Evolutionary conservation across 208 protist genomes (phyloP), one percentile per base, ranked within the genome.

Genomic region (Trypanosoma melophagium): DNA sequence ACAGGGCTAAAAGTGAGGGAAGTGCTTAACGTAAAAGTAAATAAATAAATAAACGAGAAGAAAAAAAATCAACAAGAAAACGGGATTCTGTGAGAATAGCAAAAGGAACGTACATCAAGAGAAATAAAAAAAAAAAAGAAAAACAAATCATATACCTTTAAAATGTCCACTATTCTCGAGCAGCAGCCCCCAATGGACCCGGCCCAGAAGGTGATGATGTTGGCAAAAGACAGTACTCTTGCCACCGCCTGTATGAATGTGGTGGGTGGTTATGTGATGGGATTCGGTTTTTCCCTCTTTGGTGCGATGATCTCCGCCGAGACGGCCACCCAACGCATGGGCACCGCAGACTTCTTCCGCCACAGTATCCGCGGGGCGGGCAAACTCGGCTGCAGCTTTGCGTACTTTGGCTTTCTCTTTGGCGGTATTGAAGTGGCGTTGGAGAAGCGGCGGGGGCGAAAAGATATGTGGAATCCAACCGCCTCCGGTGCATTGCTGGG

Each of bases 351-450:
- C 70, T 97, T 95, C 74, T 94, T 95, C 61, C 80, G 80, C 13
- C 65, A 92, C 67, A 92, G 86, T 60, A 13, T 95, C 35, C 80
- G 82, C 56, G 90, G 50, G 50, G 87, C 88, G 12, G 60, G 77
- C 45, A 73, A 78, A 54, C 70, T 94, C 16, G 92, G 84, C 51
- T 49, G 53, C 55, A 91, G 67, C 65, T 97, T 97, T 61, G 84
- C 83, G 64, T 87, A 86, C 41, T 97, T 97, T 66, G 89, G 89
- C 22, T 93, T 97, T 56, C 72, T 97, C 56, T 95, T 97, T 58
- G 86, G 89, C 16, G 90, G 89, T 7, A 73, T 95, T 19, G 92
- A 97, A 76, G 89, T 94, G 50, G 90, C 88, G 57, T 61, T 97
- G 56, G 89, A 97, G 84, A 97, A 97, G 86, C 89, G 92, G 4